Evolutionary conservation across 208 protist genomes (phyloP), one percentile per base, ranked within the genome.

Genomic region (Phytomonas serpens): DNA sequence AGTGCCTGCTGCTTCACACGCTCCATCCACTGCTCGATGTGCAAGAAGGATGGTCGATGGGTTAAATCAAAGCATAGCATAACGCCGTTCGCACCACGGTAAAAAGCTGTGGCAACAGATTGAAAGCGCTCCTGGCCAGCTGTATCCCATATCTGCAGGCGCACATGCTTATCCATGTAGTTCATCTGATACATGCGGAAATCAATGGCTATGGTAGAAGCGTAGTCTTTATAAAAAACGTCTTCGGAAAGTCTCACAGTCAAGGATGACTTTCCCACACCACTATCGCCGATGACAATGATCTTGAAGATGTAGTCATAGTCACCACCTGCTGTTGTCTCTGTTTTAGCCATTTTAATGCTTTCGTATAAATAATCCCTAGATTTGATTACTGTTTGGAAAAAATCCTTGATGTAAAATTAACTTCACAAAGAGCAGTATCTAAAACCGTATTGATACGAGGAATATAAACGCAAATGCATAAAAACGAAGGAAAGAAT

Each of bases 51-150:
- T 31, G 97, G 88, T 37, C 93, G 85, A 85, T 99, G 97, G 7
- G 98, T 99, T 64, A 99, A 93, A 78, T 99, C 98, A 77, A 99
- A 99, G 77, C 98, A 98, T 7, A 99, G 81, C 70, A 99, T 75
- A n/a, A 95, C 93, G 63, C 90, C 94, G 76, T 95, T 95, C 11
- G 94, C 92, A 16, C 92, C 92, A 63, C 94, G 86, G 74, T 98
- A 98, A 77, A 96, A 98, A n/a, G 91, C 93, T 4, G 89, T 95
- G 68, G 93, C 93, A 57, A 98, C 85, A 6, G 92, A 93, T 78
- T 97, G 89, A 69, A 95, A 97, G 52, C 90, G 90, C 78, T 97
- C 93, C 80, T 97, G 93, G 13, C 93, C 93, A 5, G 93, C 93
- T 10, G 93, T 97, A 70, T 97, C 93, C 91, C 93, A 97, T 63